Base-by-base conservation (phyloP, 257 asterid species). In the Echites panduratus region DNA sequence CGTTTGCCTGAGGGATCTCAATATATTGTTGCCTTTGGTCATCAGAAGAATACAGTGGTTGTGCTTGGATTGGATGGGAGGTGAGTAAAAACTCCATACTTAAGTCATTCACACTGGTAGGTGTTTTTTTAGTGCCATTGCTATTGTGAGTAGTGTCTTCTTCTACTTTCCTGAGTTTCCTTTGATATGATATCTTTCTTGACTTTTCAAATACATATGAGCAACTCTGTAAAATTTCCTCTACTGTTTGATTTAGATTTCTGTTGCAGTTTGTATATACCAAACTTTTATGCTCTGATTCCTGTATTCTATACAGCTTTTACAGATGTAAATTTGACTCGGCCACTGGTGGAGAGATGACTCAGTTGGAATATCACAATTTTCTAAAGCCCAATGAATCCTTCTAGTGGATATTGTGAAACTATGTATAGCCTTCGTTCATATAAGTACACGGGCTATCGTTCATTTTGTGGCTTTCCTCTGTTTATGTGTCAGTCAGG, bases 21-120 rank as follows among this genome's bases (percentile, higher is more conserved):
- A 78, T 88, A 87, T 70, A 73, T 85, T 67, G 98, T 84, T 76
- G 94, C 93, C 29, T 93, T 94, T 70, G 98, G 98, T 68, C 96
- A 89, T 81, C 88, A 89, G 78, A 88, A 89, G 82, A 84, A 89
- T 71, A 89, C 97, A 5, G 88, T 91, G 70, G 88, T 89, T 45
- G 86, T 94, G 77, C 93, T 94, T 79, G 97, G 97, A 85, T 72
- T 88, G 84, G 98, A 94, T 82, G 98, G 97, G 84, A 89, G 97
- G 98, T 93, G 49, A 70, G 67, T 48, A 1, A 66, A 67, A 49
- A n/a, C 58, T 26, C 12, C 27, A 32, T 2, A 4, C 66, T 35
- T 48, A 65, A 49, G 24, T 56, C 44, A 61, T 49, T 11, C 8
- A 9, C 11, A 32, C n/a, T 32, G 56, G 13, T 62, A 2, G 13